These are phyloP conservation scores for Coleophoma crateriformis DNA, from an alignment of 2,329 filamentous ascomycete genomes.

Conservation along the genomic window DNA sequence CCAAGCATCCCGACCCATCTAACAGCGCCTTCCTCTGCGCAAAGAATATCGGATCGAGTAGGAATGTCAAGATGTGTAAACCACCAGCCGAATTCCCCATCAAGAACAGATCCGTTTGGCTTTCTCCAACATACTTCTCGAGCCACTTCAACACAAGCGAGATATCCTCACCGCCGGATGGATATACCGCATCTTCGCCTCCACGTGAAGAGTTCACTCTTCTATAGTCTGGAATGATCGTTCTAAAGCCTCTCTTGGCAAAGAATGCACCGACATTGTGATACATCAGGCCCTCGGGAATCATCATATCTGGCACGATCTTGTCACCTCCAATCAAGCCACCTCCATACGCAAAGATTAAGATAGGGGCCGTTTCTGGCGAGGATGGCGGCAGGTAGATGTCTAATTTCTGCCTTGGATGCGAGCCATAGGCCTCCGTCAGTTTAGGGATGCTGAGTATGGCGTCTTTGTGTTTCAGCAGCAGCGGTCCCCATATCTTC, in stretches of 20 bases:
- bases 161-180: conserved; percentile 24
- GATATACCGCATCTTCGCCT: conserved; percentile 20
- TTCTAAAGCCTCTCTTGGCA: conserved; percentile 15
- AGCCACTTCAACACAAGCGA: conserved; percentile 15
- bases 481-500: conserved; percentile 17
- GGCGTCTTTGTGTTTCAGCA: conserved; percentile 13
- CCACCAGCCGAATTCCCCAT: conserved; percentile 26
- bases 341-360: conserved; percentile 25
- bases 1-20: conserved; percentile 3
- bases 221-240: conserved; percentile 22
- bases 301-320: conserved; percentile 3
- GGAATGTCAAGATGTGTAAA: conserved; percentile 21
- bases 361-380: conserved; percentile 14
- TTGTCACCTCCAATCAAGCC: conserved; percentile 21
- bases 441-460: conserved; percentile 17
- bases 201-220: conserved; percentile 15
- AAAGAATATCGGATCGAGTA: conserved; percentile 15
- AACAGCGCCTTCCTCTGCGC: conserved; percentile 12
- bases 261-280: conserved; percentile 24
- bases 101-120: conserved; percentile 17
- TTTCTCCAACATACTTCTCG: conserved; percentile 2
- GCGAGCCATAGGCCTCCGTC: conserved; percentile 18
- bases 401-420: conserved; percentile 23
- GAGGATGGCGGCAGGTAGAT: conserved; percentile 14
- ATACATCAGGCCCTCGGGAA: conserved; percentile 18